Conservation (phyloP, 331 rosid species). For the Pyracantha coccinea region DNA sequence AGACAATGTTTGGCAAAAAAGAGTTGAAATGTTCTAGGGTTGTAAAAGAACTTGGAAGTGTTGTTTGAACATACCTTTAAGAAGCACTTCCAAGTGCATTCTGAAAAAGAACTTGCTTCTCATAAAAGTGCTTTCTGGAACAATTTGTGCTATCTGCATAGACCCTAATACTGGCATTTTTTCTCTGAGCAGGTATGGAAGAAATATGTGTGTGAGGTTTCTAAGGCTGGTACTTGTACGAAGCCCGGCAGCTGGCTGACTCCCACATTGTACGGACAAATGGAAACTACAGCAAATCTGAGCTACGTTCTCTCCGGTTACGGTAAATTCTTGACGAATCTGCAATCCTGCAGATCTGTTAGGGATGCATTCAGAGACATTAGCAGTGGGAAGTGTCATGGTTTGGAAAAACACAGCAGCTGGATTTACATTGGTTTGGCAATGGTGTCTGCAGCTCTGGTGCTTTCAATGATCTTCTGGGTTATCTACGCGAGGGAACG, state of each 20-base stretch:
- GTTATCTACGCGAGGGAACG: constrained; percentile 51
- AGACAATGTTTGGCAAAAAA: too few relatives aligned
- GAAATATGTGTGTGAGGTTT: background rate
- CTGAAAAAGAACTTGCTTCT: too few relatives aligned
- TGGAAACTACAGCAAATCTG: constrained; percentile 37
- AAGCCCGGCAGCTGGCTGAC: constrained; percentile 31
- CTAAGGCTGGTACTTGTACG: background rate
- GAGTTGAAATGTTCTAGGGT: too few relatives aligned
- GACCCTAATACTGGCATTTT: too few relatives aligned
- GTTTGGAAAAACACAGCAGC: constrained; percentile 16
- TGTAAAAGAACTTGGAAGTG: too few relatives aligned
- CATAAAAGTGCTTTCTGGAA: too few relatives aligned
- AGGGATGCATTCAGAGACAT: constrained; percentile 25
- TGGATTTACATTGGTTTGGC: constrained; percentile 49
- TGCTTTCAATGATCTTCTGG: constrained; percentile 56
- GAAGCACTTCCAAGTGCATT: too few relatives aligned
- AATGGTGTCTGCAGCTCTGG: constrained; percentile 47
- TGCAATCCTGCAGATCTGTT: constrained; percentile 48
- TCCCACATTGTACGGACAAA: constrained; percentile 37
- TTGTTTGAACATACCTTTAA: too few relatives aligned
- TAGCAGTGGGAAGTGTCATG: constrained; percentile 32
- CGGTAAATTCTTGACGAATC: constrained; percentile 42
- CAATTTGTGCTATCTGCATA: too few relatives aligned
- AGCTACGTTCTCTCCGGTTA: constrained; percentile 42
- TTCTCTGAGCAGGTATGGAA: background rate